Base-by-base conservation (phyloP, 129 eudicot species). In the Glebionis coronaria region DNA sequence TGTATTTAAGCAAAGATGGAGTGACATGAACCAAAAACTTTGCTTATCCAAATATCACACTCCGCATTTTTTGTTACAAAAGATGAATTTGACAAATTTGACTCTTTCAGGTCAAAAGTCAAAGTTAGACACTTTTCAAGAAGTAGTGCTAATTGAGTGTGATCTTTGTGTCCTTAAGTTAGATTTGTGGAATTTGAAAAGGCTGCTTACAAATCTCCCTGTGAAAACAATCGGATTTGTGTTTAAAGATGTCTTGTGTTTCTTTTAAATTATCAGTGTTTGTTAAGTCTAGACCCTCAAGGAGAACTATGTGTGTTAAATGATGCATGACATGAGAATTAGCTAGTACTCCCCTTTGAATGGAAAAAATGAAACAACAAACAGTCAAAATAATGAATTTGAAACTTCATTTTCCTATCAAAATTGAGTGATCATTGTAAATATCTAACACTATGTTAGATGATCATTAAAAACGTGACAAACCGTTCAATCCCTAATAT, bases 1-100 rank as follows among this genome's bases (percentile, higher is more conserved):
- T 55, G 23, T 11, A 63, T 51, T 51, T 14, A 61, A 25, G 27
- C 54, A 72, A 28, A 15, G 70, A 68, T 38, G 42, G 62, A 63
- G 57, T 55, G 71, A 60, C 69, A 63, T 63, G 72, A 55, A 71
- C 45, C 49, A 27, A 63, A 65, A 45, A 64, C 71, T 59, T 71
- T 23, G 6, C 49, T 29, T 19, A 61, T 28, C 76, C 35, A 12
- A 42, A 56, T 65, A 11, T 56, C 66, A 66, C 61, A 45, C 73
- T 56, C 73, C 20, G 27, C 13, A 4, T 44, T 65, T 44, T 23
- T 65, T 31, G 42, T 45, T 65, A 29, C 31, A 66, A 18, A 60
- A 57, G 51, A 35, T 35, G 9, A 35, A 35, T 42, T 57, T 50
- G 31, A 11, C 29, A 49, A 14, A 7, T 60, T 31, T 52, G 69